Evolutionary conservation across 768 basidiomycete genomes (phyloP).

Genomic region (Tremella yokohamensis): DNA sequence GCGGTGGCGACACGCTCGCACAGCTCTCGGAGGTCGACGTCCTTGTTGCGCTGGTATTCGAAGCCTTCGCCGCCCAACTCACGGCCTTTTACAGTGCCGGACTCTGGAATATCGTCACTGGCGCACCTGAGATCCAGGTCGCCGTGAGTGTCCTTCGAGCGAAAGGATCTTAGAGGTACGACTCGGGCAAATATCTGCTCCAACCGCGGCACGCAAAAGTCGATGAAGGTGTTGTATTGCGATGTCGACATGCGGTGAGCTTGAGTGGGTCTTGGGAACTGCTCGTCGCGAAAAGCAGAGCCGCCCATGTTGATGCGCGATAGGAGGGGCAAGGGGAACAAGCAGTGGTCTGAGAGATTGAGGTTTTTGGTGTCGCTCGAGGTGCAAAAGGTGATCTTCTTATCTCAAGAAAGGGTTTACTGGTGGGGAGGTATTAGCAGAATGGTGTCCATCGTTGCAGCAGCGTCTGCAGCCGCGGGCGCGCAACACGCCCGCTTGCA

Average conservation of each 20-base stretch:
- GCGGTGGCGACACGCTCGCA: too few species aligned
- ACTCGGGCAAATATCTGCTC: constrained; percentile 6
- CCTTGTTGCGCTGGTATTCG: not conserved
- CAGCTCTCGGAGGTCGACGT: too few species aligned
- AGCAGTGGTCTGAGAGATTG: too few species aligned
- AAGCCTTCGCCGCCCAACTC: constrained; percentile 4
- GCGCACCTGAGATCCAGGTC: constrained; percentile 32
- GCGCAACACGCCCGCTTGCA: too few species aligned
- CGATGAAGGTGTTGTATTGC: constrained; percentile 14
- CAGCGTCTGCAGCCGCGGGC: too few species aligned
- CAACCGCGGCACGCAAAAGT: constrained; percentile 2
- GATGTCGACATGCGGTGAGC: constrained; percentile 26
- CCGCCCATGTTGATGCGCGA: constrained; percentile 26
- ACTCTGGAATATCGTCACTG: constrained; percentile 5
- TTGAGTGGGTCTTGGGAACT: not conserved
- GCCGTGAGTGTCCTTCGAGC: constrained; percentile 30
- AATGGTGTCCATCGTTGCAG: too few species aligned
- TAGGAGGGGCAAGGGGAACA: too few species aligned
- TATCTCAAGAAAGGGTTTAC: too few species aligned
- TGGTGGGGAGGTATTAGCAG: too few species aligned
- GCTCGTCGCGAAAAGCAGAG: constrained; percentile 22
- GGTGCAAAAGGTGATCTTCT: too few species aligned
- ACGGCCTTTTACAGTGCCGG: not conserved
- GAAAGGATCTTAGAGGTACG: constrained; percentile 1
- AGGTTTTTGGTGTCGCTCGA: too few species aligned